Conservation (phyloP, 2,329 filamentous ascomycete genomes). For the Hymenoscyphus fructigenus region DNA sequence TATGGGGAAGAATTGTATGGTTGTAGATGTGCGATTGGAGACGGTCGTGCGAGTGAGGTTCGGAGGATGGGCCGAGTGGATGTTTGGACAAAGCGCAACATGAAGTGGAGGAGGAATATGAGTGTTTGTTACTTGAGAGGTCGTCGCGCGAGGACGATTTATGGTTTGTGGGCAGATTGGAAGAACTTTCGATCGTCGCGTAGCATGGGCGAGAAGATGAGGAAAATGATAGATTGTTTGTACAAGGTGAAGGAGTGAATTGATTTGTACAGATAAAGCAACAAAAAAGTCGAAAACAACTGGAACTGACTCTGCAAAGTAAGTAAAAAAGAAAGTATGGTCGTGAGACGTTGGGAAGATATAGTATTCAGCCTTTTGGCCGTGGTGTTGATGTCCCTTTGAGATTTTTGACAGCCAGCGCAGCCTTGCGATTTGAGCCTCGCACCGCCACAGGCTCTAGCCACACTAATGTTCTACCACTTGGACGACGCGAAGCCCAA, state of each 20-base stretch:
- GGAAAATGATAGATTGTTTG: neutral
- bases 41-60: neutral
- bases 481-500: neutral
- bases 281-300: too few relatives aligned
- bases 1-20: neutral
- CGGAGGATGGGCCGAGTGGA: conserved; percentile 18
- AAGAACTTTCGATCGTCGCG: too few relatives aligned
- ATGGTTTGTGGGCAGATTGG: too few relatives aligned
- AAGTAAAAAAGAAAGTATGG: too few relatives aligned
- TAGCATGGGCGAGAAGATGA: too few relatives aligned
- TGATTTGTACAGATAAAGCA: too few relatives aligned
- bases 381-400: neutral
- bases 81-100: conserved; percentile 24
- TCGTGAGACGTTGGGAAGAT: neutral
- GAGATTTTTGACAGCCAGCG: neutral
- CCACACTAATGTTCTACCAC: too few relatives aligned
- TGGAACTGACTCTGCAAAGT: too few relatives aligned
- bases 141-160: neutral
- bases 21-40: neutral
- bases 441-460: neutral
- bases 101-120: conserved; percentile 14
- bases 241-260: too few relatives aligned
- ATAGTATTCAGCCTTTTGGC: neutral
- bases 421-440: neutral
- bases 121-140: neutral